Conservation (phyloP, 2,329 filamentous ascomycete genomes). For the Phyllachora maydis region DNA sequence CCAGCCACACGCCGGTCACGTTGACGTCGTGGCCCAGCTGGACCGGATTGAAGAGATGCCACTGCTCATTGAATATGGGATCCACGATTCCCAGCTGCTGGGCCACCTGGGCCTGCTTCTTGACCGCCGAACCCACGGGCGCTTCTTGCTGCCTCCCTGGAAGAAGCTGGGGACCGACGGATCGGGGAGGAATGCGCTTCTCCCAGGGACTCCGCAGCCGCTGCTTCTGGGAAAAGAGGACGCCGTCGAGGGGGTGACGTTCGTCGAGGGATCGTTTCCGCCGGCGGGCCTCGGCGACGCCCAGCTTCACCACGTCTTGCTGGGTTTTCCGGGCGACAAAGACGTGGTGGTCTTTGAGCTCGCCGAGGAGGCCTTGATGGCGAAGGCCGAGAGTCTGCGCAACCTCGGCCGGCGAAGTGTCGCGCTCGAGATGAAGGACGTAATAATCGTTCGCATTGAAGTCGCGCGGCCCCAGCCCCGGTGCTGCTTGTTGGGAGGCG, state of each 20-base stretch:
- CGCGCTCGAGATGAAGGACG: constrained; percentile 59
- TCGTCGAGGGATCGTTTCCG: constrained; percentile 36
- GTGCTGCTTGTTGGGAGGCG: too few relatives aligned
- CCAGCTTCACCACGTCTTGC: constrained; percentile 34
- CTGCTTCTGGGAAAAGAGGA: constrained; percentile 66
- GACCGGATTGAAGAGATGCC: constrained; percentile 77
- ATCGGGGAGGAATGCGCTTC: constrained; percentile 24
- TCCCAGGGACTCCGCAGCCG: constrained; percentile 25
- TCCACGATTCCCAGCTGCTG: constrained; percentile 56
- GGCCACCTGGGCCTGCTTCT: constrained; percentile 39
- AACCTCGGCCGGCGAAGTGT: constrained; percentile 44
- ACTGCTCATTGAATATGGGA: constrained; percentile 84
- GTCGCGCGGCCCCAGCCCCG: constrained; percentile 35
- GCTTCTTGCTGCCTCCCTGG: constrained; percentile 8
- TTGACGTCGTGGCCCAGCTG: constrained; percentile 84
- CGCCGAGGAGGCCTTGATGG: constrained; percentile 64
- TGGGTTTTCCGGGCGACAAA: constrained; percentile 53
- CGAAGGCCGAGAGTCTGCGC: constrained; percentile 53
- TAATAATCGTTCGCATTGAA: constrained; percentile 82
- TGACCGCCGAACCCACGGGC: constrained; percentile 21
- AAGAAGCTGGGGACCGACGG: constrained; percentile 5
- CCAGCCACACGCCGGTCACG: constrained; percentile 80
- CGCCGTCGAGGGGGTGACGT: constrained; percentile 44
- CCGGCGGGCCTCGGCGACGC: constrained; percentile 30
- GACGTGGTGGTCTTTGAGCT: constrained; percentile 63